These are phyloP conservation scores for Scolecobasidium constrictum DNA, from an alignment of 2,329 filamentous ascomycete genomes.

Conservation along the genomic window DNA sequence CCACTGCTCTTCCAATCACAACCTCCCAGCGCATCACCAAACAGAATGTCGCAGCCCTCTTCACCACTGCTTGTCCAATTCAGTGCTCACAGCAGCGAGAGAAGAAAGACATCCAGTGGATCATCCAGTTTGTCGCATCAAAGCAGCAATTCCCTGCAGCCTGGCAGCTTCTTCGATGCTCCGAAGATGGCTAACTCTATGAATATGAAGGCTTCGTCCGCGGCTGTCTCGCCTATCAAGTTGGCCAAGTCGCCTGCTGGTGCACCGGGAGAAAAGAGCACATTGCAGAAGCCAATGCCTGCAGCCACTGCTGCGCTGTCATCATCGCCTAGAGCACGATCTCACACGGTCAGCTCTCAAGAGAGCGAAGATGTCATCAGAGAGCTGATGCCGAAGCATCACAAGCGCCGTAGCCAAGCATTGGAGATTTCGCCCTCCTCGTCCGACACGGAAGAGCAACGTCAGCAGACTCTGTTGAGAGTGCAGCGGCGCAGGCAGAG, in stretches of 20 bases:
- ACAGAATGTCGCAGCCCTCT: slow-evolving; percentile 66
- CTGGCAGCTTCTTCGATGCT: slow-evolving; percentile 60
- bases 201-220: slow-evolving; percentile 40
- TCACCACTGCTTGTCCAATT: slow-evolving; percentile 96
- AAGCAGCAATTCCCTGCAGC: slow-evolving; percentile 52
- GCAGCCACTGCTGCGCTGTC: slow-evolving; percentile 13
- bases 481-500: slow-evolving; percentile 93
- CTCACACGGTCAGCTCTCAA: slow-evolving; percentile 87
- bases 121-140: slow-evolving; percentile 77
- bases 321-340: slow-evolving; percentile 56
- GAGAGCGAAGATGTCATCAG: slow-evolving; percentile 66
- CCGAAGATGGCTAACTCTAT: slow-evolving; percentile 42
- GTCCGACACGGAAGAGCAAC: slow-evolving; percentile 91
- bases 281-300: slow-evolving; percentile 12
- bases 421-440: slow-evolving; percentile 96
- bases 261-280: slow-evolving; percentile 29
- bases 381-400: slow-evolving; percentile 54
- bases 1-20: slow-evolving; percentile 66
- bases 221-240: slow-evolving; percentile 44
- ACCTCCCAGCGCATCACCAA: slow-evolving; percentile 74
- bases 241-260: slow-evolving; percentile 28
- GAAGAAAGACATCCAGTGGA: slow-evolving; percentile 85
- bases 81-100: slow-evolving; percentile 70
- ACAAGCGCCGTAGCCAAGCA: slow-evolving; percentile 86
- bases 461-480: slow-evolving; percentile 70